phyloP scores from a whole-genome alignment of 2,329 filamentous ascomycete genomes.

The Elsinoe ampelina region DNA sequence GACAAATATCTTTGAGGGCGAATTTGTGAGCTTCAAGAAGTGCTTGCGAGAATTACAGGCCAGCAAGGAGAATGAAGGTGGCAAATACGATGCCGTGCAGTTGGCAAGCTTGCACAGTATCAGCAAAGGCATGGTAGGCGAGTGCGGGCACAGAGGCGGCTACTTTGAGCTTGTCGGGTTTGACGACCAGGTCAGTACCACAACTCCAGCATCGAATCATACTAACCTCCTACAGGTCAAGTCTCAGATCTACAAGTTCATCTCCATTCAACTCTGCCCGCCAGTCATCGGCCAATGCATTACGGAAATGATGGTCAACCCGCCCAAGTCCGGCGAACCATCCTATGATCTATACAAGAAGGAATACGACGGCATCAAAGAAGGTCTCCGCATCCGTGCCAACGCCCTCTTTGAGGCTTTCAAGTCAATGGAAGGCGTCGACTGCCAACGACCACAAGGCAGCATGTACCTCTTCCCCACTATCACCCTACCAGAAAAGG shows the following conservation, averaged over 20 bases:
- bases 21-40: constrained; percentile 94
- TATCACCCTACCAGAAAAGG: constrained; percentile 69
- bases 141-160: constrained; percentile 93
- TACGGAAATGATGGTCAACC: constrained; percentile 97
- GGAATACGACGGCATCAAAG: constrained; percentile 77
- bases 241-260: constrained; percentile 96
- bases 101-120: constrained; percentile 86
- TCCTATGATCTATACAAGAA: constrained; percentile 73
- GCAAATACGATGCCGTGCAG: constrained; percentile 75
- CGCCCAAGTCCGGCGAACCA: constrained; percentile 71
- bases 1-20: constrained; percentile 91
- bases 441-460: constrained; percentile 82
- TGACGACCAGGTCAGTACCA: constrained; percentile 39
- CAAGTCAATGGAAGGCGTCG: constrained; percentile 87
- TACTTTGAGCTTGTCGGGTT: constrained; percentile 97
- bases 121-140: constrained; percentile 97
- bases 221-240: constrained; percentile 52
- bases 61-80: constrained; percentile 49
- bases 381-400: constrained; percentile 69
- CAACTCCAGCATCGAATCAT: background rate
- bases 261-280: constrained; percentile 92
- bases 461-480: constrained; percentile 99
- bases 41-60: constrained; percentile 73
- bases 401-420: constrained; percentile 84
- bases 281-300: constrained; percentile 94